These are phyloP conservation scores for Amphirosellinia nigrospora DNA, from an alignment of 495 filamentous ascomycete genomes.

Conservation along the genomic window DNA sequence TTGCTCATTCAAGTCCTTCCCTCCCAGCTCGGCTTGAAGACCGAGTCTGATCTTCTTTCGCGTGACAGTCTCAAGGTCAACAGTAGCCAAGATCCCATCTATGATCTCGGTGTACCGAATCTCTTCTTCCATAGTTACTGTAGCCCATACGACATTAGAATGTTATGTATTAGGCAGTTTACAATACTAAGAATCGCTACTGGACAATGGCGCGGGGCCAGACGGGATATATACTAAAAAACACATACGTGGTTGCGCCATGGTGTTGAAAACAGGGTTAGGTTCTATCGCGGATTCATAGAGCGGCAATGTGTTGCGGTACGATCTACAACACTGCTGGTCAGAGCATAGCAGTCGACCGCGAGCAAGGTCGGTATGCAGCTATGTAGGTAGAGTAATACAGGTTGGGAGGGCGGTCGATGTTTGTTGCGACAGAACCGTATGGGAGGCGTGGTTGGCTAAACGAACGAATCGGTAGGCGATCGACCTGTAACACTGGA, in stretches of 20 bases:
- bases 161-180: not conserved
- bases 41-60: conserved; percentile 91
- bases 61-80: conserved; percentile 88
- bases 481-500: not conserved
- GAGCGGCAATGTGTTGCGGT: conserved; percentile 13
- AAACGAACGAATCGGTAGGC: conserved; percentile 1
- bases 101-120: conserved; percentile 82
- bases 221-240: not conserved
- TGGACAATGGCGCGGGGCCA: not conserved
- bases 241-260: conserved; percentile 27
- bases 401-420: not conserved
- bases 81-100: conserved; percentile 81
- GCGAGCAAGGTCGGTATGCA: conserved; percentile 4
- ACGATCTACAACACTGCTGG: conserved; percentile 11
- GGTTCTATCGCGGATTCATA: conserved; percentile 23
- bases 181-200: not conserved
- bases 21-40: conserved; percentile 70
- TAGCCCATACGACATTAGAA: conserved; percentile 19
- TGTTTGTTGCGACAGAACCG: not conserved
- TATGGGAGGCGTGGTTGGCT: not conserved
- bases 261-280: conserved; percentile 16
- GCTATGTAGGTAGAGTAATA: not conserved
- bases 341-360: conserved; percentile 35
- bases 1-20: conserved; percentile 82
- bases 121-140: conserved; percentile 72